A percentile compares a stretch with the other conserved stretches of the same genome.
phyloP scores from a whole-genome alignment of 495 filamentous ascomycete species.

The Viridothelium virens region DNA sequence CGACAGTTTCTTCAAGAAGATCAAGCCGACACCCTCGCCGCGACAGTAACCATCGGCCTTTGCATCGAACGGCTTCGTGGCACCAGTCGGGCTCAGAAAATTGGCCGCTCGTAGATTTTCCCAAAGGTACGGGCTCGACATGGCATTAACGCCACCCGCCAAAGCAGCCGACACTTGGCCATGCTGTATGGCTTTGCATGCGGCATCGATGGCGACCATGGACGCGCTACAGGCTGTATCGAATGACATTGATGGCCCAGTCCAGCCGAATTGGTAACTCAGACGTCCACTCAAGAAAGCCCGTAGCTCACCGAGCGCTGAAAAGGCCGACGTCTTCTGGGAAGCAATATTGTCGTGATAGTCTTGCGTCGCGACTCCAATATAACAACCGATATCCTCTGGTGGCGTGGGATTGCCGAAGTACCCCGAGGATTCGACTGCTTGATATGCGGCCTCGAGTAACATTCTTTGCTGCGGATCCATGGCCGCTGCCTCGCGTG shows the following conservation, averaged over 20 bases:
- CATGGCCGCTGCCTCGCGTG: background rate
- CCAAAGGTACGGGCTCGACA: constrained; percentile 11
- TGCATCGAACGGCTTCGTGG: constrained; percentile 10
- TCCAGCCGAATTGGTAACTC: constrained; percentile 25
- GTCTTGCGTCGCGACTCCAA: background rate
- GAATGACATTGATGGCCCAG: constrained; percentile 10
- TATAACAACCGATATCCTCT: constrained; percentile 1
- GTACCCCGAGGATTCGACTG: background rate
- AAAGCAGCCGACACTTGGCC: background rate
- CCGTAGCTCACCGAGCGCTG: background rate
- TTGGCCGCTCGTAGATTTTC: background rate
- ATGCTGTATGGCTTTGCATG: background rate
- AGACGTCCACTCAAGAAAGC: constrained; percentile 14
- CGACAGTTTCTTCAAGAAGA: constrained; percentile 27
- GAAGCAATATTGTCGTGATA: background rate
- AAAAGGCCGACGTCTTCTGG: background rate
- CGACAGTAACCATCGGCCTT: constrained; percentile 2
- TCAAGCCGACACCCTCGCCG: constrained; percentile 9
- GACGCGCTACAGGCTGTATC: constrained; percentile 33
- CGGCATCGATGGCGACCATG: background rate
- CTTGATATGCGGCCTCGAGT: background rate
- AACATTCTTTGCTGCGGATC: constrained; percentile 5
- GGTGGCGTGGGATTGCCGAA: background rate
- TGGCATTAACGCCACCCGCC: constrained; percentile 15
- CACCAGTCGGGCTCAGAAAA: constrained; percentile 39